phyloP scores from a whole-genome alignment of 1,139 yeast genomes.

The Dujonia santamariae region DNA sequence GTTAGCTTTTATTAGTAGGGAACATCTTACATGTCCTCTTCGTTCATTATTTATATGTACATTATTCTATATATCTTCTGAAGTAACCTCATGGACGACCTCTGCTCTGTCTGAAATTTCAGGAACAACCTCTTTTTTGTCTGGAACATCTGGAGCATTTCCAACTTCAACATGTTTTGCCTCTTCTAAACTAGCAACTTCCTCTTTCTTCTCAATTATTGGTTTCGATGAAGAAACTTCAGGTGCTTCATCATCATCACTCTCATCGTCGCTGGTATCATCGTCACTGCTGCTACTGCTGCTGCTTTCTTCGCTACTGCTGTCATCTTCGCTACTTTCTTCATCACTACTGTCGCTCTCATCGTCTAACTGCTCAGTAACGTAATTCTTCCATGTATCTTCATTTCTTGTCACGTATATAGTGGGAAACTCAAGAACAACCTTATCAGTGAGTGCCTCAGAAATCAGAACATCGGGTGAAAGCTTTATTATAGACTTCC shows the following conservation, averaged over 20 bases:
- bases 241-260: conserved; percentile 15
- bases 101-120: background rate
- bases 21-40: too few relatives aligned
- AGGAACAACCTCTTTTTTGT: background rate
- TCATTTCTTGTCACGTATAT: conserved; percentile 40
- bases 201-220: background rate
- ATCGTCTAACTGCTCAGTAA: conserved; percentile 8
- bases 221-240: conserved; percentile 19
- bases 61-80: too few relatives aligned
- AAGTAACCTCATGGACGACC: too few relatives aligned
- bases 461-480: conserved; percentile 25
- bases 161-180: background rate
- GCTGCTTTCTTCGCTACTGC: conserved; percentile 9
- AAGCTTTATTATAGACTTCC: conserved; percentile 21
- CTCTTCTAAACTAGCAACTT: too few relatives aligned
- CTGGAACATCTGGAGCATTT: background rate
- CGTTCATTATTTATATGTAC: too few relatives aligned
- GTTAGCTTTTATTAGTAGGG: too few relatives aligned
- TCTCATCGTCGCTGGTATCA: conserved; percentile 2
- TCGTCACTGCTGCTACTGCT: conserved; percentile 10
- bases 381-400: conserved; percentile 13
- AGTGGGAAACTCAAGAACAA: conserved; percentile 79
- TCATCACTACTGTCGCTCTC: conserved; percentile 7
- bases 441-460: conserved; percentile 49
- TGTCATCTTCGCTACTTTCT: conserved; percentile 9